Conservation (phyloP, 805 yeast genomes). For the Lipomyces orientalis region DNA sequence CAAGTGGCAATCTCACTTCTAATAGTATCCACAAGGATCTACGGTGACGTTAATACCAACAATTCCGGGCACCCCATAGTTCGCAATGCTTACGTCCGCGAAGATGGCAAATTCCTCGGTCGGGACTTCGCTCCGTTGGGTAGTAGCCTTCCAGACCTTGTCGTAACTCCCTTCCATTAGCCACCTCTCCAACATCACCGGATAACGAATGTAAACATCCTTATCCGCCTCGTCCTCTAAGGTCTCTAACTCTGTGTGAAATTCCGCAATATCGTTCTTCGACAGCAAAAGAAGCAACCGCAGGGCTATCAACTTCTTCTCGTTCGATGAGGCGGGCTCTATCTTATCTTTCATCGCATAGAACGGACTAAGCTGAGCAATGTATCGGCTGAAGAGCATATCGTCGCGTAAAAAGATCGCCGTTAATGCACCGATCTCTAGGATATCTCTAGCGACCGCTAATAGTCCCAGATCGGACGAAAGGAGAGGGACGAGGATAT, state of each 20-base stretch:
- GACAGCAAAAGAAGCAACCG: conserved; percentile 78
- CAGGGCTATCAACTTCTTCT: conserved; percentile 74
- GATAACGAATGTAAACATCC: conserved; percentile 77
- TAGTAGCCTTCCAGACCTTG: conserved; percentile 80
- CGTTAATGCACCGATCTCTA: conserved; percentile 87
- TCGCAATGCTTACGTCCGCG: conserved; percentile 52
- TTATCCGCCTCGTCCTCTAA: conserved; percentile 65
- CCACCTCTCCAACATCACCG: conserved; percentile 88
- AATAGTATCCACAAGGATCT: conserved; percentile 61
- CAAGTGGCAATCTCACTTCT: conserved; percentile 85
- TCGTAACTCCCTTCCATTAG: conserved; percentile 96
- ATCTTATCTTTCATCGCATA: conserved; percentile 55
- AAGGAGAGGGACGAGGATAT: conserved; percentile 69
- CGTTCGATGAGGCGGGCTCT: conserved; percentile 60
- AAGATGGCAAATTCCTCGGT: conserved; percentile 80
- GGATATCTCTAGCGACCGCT: conserved; percentile 75
- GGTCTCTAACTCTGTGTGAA: conserved; percentile 86
- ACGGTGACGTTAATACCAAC: neutral
- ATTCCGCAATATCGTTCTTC: conserved; percentile 81
- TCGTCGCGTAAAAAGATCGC: conserved; percentile 69
- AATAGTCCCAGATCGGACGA: conserved; percentile 60
- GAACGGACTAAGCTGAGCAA: conserved; percentile 77
- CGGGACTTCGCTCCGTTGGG: conserved; percentile 55
- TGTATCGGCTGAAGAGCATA: conserved; percentile 70
- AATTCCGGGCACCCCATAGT: neutral